A percentile compares a stretch with the other conserved stretches of the same genome.
Evolutionary conservation across 257 asterid species (phyloP).

Genomic region (Paulownia fortunei): DNA sequence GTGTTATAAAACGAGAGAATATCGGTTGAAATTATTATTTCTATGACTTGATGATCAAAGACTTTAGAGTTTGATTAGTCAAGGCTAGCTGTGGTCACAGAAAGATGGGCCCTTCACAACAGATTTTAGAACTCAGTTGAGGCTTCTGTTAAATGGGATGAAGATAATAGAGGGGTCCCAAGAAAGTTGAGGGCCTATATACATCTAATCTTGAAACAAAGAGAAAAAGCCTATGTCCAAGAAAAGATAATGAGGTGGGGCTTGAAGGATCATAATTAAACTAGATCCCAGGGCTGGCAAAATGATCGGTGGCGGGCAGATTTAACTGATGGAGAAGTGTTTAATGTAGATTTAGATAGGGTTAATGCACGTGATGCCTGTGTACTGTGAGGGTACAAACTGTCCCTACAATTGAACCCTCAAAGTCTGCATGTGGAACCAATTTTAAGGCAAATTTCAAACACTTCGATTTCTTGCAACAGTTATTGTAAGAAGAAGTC

Average conservation of each 20-base stretch:
- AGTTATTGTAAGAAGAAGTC: slow-evolving; percentile 12
- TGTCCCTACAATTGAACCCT: slow-evolving; percentile 53
- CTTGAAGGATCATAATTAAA: slow-evolving; percentile 18
- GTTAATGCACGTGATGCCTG: slow-evolving; percentile 46
- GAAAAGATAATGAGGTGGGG: slow-evolving; percentile 38
- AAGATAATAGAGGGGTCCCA: slow-evolving; percentile 20
- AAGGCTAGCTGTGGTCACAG: background rate
- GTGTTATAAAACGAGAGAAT: background rate
- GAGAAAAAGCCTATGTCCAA: slow-evolving; percentile 24
- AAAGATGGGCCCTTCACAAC: slow-evolving; percentile 9
- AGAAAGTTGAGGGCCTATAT: slow-evolving; percentile 20
- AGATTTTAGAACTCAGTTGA: slow-evolving; percentile 19
- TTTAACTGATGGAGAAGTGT: slow-evolving; percentile 16
- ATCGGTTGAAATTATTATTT: background rate
- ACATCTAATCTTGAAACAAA: slow-evolving; percentile 36
- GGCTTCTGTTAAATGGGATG: background rate
- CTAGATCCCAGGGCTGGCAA: background rate
- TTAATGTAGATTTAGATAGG: slow-evolving; percentile 40
- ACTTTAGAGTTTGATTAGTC: background rate
- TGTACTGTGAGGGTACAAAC: slow-evolving; percentile 47
- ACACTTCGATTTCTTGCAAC: slow-evolving; percentile 26
- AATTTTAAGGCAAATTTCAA: too few relatives aligned
- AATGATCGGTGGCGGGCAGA: slow-evolving; percentile 25
- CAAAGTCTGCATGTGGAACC: background rate
- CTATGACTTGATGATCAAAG: background rate